Percentiles rank a stretch among this genome's conserved stretches.
Evolutionary conservation across 176 grass and related monocot genomes (phyloP).

Genomic region (Avena sativa): DNA sequence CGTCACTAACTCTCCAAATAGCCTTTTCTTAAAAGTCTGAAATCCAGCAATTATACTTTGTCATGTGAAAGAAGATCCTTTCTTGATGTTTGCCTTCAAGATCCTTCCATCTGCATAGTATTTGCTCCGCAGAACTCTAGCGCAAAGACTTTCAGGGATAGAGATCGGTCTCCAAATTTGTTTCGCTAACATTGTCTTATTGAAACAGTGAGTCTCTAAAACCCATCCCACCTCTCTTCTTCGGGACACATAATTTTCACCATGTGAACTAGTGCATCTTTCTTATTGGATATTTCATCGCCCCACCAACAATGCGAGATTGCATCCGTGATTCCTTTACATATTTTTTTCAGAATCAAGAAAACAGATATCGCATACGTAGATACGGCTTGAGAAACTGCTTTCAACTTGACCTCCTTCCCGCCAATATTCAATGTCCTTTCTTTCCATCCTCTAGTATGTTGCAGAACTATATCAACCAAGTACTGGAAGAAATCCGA

Average conservation of each 20-base stretch:
- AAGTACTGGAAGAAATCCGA: background rate
- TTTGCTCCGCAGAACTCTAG: background rate
- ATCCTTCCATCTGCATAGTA: background rate
- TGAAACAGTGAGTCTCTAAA: background rate
- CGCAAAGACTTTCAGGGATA: background rate
- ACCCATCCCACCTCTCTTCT: background rate
- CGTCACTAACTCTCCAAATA: background rate
- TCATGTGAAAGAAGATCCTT: background rate
- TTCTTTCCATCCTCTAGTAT: background rate
- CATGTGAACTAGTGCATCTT: background rate
- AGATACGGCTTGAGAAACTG: background rate
- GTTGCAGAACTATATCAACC: background rate
- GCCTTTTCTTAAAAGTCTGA: background rate
- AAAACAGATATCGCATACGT: background rate
- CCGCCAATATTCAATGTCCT: background rate
- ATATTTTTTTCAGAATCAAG: background rate
- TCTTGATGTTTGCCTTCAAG: background rate
- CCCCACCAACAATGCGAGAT: background rate
- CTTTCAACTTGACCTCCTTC: background rate
- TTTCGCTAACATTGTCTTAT: background rate
- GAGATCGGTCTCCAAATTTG: background rate
- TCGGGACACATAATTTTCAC: background rate
- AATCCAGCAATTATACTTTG: background rate
- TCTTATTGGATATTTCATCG: background rate
- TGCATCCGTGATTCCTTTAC: background rate